Percentiles rank a stretch among this genome's conserved stretches.
Conservation (phyloP, 225 moss, liverwort and hornwort genomes). For the Sphagnum contortum region DNA sequence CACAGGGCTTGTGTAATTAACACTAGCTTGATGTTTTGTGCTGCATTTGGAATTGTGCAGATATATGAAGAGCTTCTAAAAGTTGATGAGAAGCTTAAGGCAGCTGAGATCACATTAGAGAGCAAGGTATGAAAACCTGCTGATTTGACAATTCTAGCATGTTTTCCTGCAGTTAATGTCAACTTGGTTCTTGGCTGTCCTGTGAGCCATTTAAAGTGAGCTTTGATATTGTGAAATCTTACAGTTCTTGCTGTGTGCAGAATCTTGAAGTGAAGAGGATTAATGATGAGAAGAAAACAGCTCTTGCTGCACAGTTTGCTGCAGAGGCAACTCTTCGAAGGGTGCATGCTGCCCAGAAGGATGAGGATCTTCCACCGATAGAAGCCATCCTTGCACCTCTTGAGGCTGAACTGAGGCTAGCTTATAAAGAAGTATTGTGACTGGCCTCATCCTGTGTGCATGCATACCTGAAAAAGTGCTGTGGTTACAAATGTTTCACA, state of each 20-base stretch:
- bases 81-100: slow-evolving; percentile 92
- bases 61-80: slow-evolving; percentile 87
- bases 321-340: slow-evolving; percentile 93
- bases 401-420: slow-evolving; percentile 86
- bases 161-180: too few relatives aligned
- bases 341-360: slow-evolving; percentile 96
- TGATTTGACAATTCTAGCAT: background rate
- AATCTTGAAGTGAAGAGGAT: slow-evolving; percentile 94
- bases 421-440: slow-evolving; percentile 57
- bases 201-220: too few relatives aligned
- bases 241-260: slow-evolving; percentile 24
- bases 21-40: slow-evolving; percentile 6
- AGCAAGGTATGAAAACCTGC: slow-evolving; percentile 60
- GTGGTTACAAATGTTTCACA: too few relatives aligned
- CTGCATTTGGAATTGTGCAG: slow-evolving; percentile 33
- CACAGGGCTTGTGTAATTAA: slow-evolving; percentile 2
- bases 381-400: slow-evolving; percentile 94
- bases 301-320: slow-evolving; percentile 80
- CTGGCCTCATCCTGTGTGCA: background rate
- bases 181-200: too few relatives aligned
- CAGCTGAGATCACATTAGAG: slow-evolving; percentile 71
- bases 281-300: slow-evolving; percentile 93
- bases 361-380: slow-evolving; percentile 86
- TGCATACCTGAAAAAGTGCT: too few relatives aligned
- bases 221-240: background rate